Base-by-base conservation (phyloP, 345 rosid species). In the Theobroma cacao region DNA sequence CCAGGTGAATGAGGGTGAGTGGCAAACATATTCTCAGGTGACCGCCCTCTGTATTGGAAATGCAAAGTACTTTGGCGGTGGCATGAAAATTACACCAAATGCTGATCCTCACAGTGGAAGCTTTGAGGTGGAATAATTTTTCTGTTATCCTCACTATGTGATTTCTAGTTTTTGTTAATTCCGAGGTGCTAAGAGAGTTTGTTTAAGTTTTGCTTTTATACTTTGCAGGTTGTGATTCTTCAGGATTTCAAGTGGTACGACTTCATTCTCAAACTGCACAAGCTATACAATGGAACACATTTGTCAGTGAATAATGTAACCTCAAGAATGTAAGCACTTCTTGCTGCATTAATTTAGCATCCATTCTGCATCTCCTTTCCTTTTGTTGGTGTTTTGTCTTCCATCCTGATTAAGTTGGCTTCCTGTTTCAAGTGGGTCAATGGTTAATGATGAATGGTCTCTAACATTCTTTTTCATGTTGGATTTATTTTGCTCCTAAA, bases 71-170 rank as follows among this genome's bases (percentile, higher is more conserved):
- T 96, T 96, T 81, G 99, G 98, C 5, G 98, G 99, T 63, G 98
- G 98, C 77, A 94, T 94, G 99, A 97, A 93, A 87, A 94, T 97
- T 59, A 88, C 98, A 13, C 98, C 98, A 62, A 94, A 91, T 81
- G 99, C 97, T 17, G 85, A 88, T 84, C 99, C 97, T 78, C 33
- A 80, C 77, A 90, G 82, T 83, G 95, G 97, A 87, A 85, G 84
- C 55, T 87, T 96, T 72, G 98, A 93, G 97, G 98, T 93, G 69
- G 64, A 78, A 26, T 82, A 38, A 75, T 34, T 71, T 60, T 20
- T n/a, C 30, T 66, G 7, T 18, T 69, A 4, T 47, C 43, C 65
- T 75, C 31, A 10, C n/a, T 30, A 28, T 8, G 31, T 48, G 52
- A 70, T 66, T n/a, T 26, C n/a, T 53, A 14, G 8, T 74, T 24